Percentiles rank a stretch among this genome's conserved stretches.
phyloP scores from a whole-genome alignment of 768 basidiomycete species.

The Candolleomyces efflorescens region DNA sequence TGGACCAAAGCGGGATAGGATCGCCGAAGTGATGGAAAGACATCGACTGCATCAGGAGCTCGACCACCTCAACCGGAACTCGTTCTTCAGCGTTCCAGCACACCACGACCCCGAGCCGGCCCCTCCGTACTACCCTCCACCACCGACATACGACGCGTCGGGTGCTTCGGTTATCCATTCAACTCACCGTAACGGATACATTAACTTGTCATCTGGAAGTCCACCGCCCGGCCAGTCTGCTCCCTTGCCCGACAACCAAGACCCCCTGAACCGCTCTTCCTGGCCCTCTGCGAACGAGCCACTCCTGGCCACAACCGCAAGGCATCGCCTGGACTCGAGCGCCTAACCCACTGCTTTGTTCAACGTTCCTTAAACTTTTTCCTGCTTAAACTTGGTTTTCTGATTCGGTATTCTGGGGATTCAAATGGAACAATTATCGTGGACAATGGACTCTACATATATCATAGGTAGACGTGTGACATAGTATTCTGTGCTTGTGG shows the following conservation, averaged over 20 bases:
- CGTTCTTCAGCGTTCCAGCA: conserved; percentile 23
- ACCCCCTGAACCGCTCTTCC: too few relatives aligned
- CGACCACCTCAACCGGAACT: conserved; percentile 40
- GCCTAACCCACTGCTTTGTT: too few relatives aligned
- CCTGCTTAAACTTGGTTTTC: too few relatives aligned
- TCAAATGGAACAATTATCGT: too few relatives aligned
- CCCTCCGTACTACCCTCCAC: conserved; percentile 50
- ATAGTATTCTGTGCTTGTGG: too few relatives aligned
- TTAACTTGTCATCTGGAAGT: conserved; percentile 10
- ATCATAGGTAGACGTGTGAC: too few relatives aligned
- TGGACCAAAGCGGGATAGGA: conserved; percentile 43
- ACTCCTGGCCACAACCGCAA: too few relatives aligned
- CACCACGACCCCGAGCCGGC: conserved; percentile 41
- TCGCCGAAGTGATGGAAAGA: conserved; percentile 36
- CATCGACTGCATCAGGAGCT: conserved; percentile 50
- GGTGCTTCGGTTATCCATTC: neutral
- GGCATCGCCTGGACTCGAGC: too few relatives aligned
- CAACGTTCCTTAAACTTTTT: too few relatives aligned
- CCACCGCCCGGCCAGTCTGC: conserved; percentile 8
- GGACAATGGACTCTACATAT: too few relatives aligned
- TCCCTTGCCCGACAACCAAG: neutral
- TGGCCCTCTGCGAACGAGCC: too few relatives aligned
- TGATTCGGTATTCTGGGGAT: too few relatives aligned
- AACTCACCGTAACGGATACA: conserved; percentile 10
- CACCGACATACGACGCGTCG: conserved; percentile 37